A percentile compares a stretch with the other conserved stretches of the same genome.
These are phyloP conservation scores for Geranium incanum DNA, from an alignment of 441 rosid species.

Conservation along the genomic window DNA sequence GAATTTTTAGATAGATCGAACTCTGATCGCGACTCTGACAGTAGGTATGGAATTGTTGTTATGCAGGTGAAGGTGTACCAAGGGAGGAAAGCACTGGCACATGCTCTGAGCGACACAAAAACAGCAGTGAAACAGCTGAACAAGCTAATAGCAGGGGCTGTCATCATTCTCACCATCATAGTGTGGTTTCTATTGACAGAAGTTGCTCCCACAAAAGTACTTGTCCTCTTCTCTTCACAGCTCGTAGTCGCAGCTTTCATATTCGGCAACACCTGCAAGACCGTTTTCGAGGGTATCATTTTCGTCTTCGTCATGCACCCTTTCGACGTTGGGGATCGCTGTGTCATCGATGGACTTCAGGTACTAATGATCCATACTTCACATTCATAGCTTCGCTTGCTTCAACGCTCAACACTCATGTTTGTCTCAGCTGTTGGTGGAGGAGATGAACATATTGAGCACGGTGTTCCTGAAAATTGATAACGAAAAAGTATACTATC, in stretches of 20 bases:
- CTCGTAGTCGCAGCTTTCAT: slow-evolving; percentile 64
- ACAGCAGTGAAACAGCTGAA: slow-evolving; percentile 32
- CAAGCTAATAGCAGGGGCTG: slow-evolving; percentile 32
- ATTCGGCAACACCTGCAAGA: slow-evolving; percentile 76
- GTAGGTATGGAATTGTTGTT: neutral
- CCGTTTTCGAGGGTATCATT: slow-evolving; percentile 69
- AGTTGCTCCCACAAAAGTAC: slow-evolving; percentile 61
- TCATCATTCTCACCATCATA: slow-evolving; percentile 33
- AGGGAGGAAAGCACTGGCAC: slow-evolving; percentile 59
- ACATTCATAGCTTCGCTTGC: too few species aligned
- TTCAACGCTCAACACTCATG: neutral
- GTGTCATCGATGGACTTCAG: neutral
- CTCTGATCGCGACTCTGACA: too few species aligned
- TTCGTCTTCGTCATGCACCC: slow-evolving; percentile 70
- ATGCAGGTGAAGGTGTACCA: slow-evolving; percentile 63
- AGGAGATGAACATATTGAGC: slow-evolving; percentile 37
- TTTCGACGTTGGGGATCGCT: slow-evolving; percentile 41
- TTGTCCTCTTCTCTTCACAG: slow-evolving; percentile 58
- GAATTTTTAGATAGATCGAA: too few species aligned
- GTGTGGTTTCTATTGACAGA: slow-evolving; percentile 65
- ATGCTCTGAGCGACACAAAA: slow-evolving; percentile 75
- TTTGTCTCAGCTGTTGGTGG: slow-evolving; percentile 32
- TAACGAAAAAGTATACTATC: slow-evolving; percentile 41
- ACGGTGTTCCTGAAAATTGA: slow-evolving; percentile 35
- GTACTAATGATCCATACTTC: neutral